These are phyloP conservation scores for Phytophthora ramorum DNA, from an alignment of 352 stramenopile genomes.

Conservation along the genomic window DNA sequence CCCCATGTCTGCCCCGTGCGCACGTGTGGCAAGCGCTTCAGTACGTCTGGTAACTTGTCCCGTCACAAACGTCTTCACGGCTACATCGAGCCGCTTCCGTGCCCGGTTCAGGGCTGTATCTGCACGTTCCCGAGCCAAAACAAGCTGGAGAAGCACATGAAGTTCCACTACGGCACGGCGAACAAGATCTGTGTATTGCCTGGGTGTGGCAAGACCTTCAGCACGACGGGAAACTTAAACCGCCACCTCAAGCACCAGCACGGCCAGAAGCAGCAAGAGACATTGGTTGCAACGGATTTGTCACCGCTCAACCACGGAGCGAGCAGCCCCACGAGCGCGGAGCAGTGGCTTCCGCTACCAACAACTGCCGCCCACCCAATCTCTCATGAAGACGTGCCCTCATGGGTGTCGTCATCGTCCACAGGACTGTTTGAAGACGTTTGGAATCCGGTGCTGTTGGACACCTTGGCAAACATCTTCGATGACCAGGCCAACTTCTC, in stretches of 20 bases:
- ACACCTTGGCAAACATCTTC: conserved; percentile 39
- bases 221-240: conserved; percentile 63
- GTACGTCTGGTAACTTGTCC: conserved; percentile 56
- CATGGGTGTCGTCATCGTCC: conserved; percentile 9
- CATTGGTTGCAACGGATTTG: conserved; percentile 7
- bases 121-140: conserved; percentile 45
- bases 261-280: conserved; percentile 45
- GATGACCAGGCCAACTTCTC: conserved; percentile 33
- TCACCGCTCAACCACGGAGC: conserved; percentile 8
- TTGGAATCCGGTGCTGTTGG: conserved; percentile 34
- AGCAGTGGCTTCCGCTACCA: conserved; percentile 33
- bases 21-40: conserved; percentile 55
- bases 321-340: conserved; percentile 34
- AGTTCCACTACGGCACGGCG: conserved; percentile 44
- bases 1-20: conserved; percentile 45
- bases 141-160: conserved; percentile 56
- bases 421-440: conserved; percentile 33
- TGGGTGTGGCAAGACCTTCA: conserved; percentile 64
- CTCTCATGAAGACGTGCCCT: conserved; percentile 10
- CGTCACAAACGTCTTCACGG: conserved; percentile 54
- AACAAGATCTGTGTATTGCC: conserved; percentile 46
- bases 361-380: not conserved
- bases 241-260: conserved; percentile 53
- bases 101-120: conserved; percentile 31
- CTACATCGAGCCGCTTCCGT: conserved; percentile 44